Evolutionary conservation across 768 basidiomycete genomes (phyloP), one percentile per base, ranked within the genome.

Genomic region (Suillus ampliporus): DNA sequence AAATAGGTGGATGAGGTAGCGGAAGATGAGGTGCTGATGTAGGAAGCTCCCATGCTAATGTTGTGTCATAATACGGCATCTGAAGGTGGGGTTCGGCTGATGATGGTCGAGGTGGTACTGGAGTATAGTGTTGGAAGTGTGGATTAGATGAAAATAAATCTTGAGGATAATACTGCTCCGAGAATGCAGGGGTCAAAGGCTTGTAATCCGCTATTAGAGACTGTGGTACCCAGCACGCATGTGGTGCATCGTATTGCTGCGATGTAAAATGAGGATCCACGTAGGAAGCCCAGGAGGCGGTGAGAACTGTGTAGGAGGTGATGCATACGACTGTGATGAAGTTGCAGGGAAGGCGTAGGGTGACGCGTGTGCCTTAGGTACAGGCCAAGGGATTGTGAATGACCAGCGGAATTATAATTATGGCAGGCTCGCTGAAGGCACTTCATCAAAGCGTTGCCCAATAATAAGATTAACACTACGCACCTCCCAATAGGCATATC

Each of bases 401-500:
- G 26, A 79, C 80, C 0, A 92, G 81, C 11, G 90, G 90, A 11
- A 94, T 76, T 52, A 84, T 81, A 1, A 93, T 73, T 34, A 83
- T 67, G 28, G 91, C 82, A 70, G 93, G 90, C 73, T 91, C 92
- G 68, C 92, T 94, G 67, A 10, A 19, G 44, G 51, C 28, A 15
- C 23, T 71, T 56, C 56, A 61, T 64, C 65, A 58, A 54, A 46
- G 63, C 23, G 6, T 41, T 56, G 44, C 44, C 61, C 52, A 46
- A 53, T 50, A 41, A 58, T 47, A 13, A 62, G 31, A 57, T 21
- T 51, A 51, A 60, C 61, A 64, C 38, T 17, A 75, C 82, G 56
- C 66, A 92, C 91, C 84, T 89, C 71, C 86, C 89, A 46, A 89
- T 75, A 38, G 67, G n/a, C 87, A 91, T 88, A n/a, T 78, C 77